Evolutionary conservation across 345 rosid genomes (phyloP).

Genomic region (Eucalyptus pauciflora): DNA sequence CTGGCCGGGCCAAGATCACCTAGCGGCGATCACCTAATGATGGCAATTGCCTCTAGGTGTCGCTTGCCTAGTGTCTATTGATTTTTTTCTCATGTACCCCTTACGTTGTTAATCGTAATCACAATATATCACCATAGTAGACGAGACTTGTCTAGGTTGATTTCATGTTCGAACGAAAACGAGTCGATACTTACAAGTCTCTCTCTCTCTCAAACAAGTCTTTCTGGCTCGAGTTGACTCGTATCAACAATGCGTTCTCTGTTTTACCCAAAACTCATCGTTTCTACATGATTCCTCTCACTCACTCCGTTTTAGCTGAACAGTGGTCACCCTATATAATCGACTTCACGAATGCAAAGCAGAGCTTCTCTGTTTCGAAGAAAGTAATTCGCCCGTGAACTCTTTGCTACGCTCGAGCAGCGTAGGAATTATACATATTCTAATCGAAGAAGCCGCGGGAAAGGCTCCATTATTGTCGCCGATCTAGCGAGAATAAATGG

Average conservation of each 20-base stretch:
- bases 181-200: rapidly evolving
- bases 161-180: neutral
- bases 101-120: neutral
- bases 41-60: no score
- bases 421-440: neutral
- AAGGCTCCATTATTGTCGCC: neutral
- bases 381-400: neutral
- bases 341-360: neutral
- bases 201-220: neutral
- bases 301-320: neutral
- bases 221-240: neutral
- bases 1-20: neutral
- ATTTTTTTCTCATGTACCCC: neutral
- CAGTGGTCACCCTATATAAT: neutral
- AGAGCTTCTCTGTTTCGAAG: neutral
- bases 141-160: neutral
- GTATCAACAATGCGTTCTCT: rapidly evolving
- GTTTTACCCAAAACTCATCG: neutral
- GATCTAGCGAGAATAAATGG: neutral
- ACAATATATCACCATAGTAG: neutral
- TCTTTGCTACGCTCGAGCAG: neutral
- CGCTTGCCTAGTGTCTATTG: neutral
- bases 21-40: rapidly evolving
- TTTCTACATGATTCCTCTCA: neutral
- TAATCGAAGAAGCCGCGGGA: neutral